Percentiles rank a stretch among this genome's conserved stretches.
These are phyloP conservation scores for Catunica adiposa DNA, from an alignment of 2,329 filamentous ascomycete genomes.

Conservation along the genomic window DNA sequence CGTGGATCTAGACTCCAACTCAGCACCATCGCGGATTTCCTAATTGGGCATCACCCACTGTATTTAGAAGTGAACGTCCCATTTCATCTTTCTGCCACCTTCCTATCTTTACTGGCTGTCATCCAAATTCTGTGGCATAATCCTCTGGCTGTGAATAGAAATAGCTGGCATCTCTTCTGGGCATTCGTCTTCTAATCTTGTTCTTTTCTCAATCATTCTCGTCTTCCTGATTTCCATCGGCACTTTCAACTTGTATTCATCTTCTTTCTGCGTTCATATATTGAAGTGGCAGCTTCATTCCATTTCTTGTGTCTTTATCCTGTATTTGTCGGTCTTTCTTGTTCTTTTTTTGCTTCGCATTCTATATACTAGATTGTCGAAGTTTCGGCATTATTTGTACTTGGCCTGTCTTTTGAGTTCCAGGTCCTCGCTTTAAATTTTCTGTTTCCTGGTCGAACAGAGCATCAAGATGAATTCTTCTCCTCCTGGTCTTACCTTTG, in stretches of 20 bases:
- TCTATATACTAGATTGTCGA: too few species aligned
- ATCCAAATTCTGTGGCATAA: not conserved
- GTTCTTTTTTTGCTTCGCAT: too few species aligned
- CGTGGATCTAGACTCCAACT: not conserved
- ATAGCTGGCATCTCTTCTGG: not conserved
- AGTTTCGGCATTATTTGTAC: not conserved
- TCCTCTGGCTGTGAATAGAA: not conserved
- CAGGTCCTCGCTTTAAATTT: not conserved
- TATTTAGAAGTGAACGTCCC: not conserved
- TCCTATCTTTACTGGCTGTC: not conserved
- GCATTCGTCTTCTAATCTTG: not conserved
- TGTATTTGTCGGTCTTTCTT: not conserved
- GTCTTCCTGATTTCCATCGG: not conserved
- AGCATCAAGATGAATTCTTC: not conserved
- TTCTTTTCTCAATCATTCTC: conserved; percentile 4
- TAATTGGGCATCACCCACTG: not conserved
- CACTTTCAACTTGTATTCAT: not conserved
- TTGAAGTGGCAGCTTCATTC: too few species aligned
- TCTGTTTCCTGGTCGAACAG: not conserved
- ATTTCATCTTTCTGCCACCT: not conserved
- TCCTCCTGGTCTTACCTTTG: conserved; percentile 9
- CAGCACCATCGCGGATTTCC: not conserved
- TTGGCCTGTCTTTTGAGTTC: not conserved
- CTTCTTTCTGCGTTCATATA: too few species aligned
- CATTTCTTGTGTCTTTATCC: not conserved